Percentiles rank a stretch among this genome's conserved stretches.
phyloP scores from a whole-genome alignment of 2,329 filamentous ascomycete species.

The Botrytis squamosa region DNA sequence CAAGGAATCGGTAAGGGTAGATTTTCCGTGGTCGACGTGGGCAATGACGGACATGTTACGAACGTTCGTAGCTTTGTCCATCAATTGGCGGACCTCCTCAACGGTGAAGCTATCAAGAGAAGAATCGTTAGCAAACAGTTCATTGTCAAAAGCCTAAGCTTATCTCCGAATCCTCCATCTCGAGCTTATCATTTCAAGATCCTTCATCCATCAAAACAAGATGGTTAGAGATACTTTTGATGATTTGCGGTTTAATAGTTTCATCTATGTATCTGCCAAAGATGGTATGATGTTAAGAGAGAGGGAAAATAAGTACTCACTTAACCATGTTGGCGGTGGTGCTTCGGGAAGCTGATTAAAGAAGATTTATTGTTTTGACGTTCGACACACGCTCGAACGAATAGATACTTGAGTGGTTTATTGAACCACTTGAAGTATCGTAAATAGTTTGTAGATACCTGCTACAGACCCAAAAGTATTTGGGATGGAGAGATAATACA shows the following conservation, averaged over 20 bases:
- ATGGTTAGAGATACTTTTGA: not conserved
- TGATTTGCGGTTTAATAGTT: not conserved
- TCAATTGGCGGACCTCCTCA: constrained; percentile 80
- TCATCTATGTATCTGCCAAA: not conserved
- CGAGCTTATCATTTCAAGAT: not conserved
- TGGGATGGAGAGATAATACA: constrained; percentile 35
- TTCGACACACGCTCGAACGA: constrained; percentile 25
- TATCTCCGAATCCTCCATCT: constrained; percentile 19
- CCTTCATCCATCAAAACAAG: not conserved
- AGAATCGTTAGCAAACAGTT: constrained; percentile 48
- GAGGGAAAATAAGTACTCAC: constrained; percentile 61
- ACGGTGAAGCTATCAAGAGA: constrained; percentile 81
- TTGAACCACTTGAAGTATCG: constrained; percentile 23
- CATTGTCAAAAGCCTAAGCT: not conserved
- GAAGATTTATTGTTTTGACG: constrained; percentile 19
- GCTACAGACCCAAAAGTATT: constrained; percentile 33
- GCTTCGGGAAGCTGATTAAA: constrained; percentile 43
- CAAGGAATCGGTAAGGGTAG: constrained; percentile 98
- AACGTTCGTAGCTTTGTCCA: constrained; percentile 77
- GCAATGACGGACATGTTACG: constrained; percentile 99
- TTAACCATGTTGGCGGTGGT: constrained; percentile 99
- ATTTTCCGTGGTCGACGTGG: constrained; percentile 99
- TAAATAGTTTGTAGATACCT: constrained; percentile 24
- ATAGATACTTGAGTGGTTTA: constrained; percentile 12
- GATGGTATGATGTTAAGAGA: constrained; percentile 1